phyloP scores from a whole-genome alignment of 805 yeast species.

The Helenozyma baotianmanensis region DNA sequence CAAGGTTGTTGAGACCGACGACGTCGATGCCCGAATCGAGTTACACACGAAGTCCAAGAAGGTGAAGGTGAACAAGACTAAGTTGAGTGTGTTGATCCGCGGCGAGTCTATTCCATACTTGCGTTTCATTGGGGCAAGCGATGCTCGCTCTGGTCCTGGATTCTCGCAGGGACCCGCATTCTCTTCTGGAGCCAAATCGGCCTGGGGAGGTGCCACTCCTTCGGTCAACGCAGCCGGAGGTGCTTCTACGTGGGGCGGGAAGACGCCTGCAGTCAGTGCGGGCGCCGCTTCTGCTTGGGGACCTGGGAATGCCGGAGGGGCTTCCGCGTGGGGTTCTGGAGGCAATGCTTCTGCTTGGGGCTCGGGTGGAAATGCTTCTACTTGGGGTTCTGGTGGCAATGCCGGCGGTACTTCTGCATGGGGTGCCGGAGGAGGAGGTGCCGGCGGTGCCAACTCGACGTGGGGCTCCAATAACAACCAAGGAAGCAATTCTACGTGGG shows the following conservation, averaged over 20 bases:
- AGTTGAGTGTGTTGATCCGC: constrained; percentile 65
- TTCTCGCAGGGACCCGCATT: constrained; percentile 27
- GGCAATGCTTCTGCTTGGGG: constrained; percentile 38
- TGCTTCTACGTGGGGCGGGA: constrained; percentile 49
- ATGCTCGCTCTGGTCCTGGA: constrained; percentile 20
- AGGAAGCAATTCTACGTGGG: constrained; percentile 35
- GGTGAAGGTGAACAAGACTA: constrained; percentile 75
- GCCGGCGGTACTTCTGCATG: constrained; percentile 18
- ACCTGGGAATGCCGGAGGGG: constrained; percentile 25
- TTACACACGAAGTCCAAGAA: constrained; percentile 88
- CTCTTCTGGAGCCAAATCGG: constrained; percentile 45
- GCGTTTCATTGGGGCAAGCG: constrained; percentile 60
- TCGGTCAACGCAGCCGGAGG: constrained; percentile 31
- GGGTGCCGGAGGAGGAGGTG: constrained; percentile 12
- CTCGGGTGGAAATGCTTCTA: constrained; percentile 9
- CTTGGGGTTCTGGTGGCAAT: constrained; percentile 18
- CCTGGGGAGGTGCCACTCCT: constrained; percentile 42
- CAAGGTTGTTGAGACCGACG: constrained; percentile 89
- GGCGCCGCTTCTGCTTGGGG: constrained; percentile 34
- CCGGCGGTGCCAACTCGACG: constrained; percentile 17
- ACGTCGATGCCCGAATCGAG: constrained; percentile 86
- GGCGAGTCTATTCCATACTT: constrained; percentile 74
- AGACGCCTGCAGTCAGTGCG: constrained; percentile 11
- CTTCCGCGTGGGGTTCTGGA: constrained; percentile 22
- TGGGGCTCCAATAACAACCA: constrained; percentile 16